phyloP scores from a whole-genome alignment of 345 rosid genomes.

The Syzygium jambos region DNA sequence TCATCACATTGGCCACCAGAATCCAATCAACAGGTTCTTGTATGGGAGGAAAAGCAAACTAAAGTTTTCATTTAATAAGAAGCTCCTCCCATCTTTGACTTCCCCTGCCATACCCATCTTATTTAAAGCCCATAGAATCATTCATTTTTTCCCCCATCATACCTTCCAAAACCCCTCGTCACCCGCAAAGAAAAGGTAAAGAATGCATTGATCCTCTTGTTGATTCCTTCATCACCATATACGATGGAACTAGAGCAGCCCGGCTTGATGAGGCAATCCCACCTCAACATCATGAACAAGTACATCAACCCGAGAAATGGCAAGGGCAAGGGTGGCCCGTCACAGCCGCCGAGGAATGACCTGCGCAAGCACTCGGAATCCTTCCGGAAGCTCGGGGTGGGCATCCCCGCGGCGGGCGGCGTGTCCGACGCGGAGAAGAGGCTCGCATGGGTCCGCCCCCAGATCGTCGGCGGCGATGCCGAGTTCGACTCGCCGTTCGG shows the following conservation, averaged over 20 bases:
- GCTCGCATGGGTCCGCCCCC: constrained; percentile 44
- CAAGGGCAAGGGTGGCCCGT: neutral
- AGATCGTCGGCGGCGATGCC: constrained; percentile 28
- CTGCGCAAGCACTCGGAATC: neutral
- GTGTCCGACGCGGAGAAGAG: neutral
- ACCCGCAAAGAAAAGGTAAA: neutral
- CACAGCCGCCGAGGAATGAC: neutral
- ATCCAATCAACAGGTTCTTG: neutral
- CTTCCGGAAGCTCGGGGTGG: constrained; percentile 2
- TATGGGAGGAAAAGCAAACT: neutral
- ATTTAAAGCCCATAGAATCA: neutral
- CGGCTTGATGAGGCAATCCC: neutral
- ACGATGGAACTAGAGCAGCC: neutral
- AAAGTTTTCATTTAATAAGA: neutral
- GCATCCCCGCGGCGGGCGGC: constrained; percentile 9
- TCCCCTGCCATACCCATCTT: neutral
- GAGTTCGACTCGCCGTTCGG: constrained; percentile 52
- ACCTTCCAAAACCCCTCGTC: neutral
- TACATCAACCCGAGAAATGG: neutral
- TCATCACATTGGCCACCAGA: neutral
- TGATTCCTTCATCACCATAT: neutral
- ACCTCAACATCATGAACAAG: neutral
- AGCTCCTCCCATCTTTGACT: neutral
- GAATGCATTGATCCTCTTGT: neutral
- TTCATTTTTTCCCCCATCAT: neutral